phyloP scores from a whole-genome alignment of 257 asterid species.

The Oldenlandia corymbosa region DNA sequence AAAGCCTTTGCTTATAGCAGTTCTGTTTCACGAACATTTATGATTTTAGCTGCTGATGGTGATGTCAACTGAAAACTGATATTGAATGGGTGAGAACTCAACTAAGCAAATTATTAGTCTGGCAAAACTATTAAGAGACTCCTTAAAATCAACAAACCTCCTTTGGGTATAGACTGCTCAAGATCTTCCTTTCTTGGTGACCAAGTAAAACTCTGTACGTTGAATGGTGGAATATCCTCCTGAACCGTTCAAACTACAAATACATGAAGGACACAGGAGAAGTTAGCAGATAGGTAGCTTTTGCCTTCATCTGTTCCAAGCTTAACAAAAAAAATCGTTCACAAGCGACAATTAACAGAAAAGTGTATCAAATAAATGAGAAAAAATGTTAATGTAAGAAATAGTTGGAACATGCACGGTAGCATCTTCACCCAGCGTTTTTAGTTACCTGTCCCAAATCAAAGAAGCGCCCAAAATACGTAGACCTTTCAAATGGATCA shows the following conservation, averaged over 20 bases:
- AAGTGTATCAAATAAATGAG: background rate
- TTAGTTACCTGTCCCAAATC: constrained; percentile 95
- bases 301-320: background rate
- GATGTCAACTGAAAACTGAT: background rate
- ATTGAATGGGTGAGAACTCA: background rate
- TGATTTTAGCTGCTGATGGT: background rate
- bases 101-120: background rate
- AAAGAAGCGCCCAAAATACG: constrained; percentile 88
- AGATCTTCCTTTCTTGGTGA: constrained; percentile 72
- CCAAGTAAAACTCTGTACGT: constrained; percentile 83
- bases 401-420: background rate
- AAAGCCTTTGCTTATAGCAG: constrained; percentile 70
- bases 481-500: constrained; percentile 94
- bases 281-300: constrained; percentile 6
- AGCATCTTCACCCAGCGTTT: background rate
- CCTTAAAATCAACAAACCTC: constrained; percentile 49
- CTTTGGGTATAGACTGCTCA: constrained; percentile 73
- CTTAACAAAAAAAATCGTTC: no score
- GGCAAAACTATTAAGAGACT: constrained; percentile 1
- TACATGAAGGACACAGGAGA: background rate
- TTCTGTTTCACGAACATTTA: constrained; percentile 36
- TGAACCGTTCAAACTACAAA: constrained; percentile 79
- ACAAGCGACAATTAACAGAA: background rate
- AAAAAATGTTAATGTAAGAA: background rate
- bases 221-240: constrained; percentile 92